Evolutionary conservation across 768 basidiomycete species (phyloP).

Genomic region (Gymnopilus dilepis): DNA sequence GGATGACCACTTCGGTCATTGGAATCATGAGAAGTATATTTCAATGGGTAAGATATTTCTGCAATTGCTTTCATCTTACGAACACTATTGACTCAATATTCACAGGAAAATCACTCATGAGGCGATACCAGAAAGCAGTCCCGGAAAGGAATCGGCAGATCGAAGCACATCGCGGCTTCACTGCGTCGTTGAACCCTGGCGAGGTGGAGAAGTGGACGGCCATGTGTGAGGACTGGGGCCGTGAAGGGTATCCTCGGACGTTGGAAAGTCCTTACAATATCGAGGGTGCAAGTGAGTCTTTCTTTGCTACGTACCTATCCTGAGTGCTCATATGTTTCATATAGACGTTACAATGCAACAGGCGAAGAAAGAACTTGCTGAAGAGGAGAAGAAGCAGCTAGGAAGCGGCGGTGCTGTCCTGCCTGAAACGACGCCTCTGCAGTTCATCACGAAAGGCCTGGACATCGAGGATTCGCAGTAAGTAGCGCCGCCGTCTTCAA

Average conservation of each 20-base stretch:
- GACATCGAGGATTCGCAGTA: neutral
- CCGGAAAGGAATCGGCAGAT: neutral
- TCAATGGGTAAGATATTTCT: too few relatives aligned
- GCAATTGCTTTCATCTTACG: too few relatives aligned
- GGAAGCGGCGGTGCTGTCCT: neutral
- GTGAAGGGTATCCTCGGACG: neutral
- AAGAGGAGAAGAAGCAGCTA: neutral
- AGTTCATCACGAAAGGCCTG: neutral
- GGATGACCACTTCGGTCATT: conserved; percentile 34
- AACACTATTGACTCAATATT: neutral
- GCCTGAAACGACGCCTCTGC: neutral
- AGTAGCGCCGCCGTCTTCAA: neutral
- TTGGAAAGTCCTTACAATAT: neutral
- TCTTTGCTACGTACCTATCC: neutral
- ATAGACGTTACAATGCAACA: neutral
- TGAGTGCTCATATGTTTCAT: neutral
- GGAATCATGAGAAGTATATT: conserved; percentile 31
- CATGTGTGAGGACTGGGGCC: neutral
- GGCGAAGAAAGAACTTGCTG: neutral
- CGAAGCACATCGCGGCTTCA: neutral
- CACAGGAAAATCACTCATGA: neutral
- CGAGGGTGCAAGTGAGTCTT: neutral
- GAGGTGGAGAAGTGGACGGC: neutral
- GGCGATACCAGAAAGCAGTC: neutral
- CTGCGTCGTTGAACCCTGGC: neutral